Base-by-base conservation (phyloP, 1,284 basidiomycete genomes). In the Mixia osmundae region DNA sequence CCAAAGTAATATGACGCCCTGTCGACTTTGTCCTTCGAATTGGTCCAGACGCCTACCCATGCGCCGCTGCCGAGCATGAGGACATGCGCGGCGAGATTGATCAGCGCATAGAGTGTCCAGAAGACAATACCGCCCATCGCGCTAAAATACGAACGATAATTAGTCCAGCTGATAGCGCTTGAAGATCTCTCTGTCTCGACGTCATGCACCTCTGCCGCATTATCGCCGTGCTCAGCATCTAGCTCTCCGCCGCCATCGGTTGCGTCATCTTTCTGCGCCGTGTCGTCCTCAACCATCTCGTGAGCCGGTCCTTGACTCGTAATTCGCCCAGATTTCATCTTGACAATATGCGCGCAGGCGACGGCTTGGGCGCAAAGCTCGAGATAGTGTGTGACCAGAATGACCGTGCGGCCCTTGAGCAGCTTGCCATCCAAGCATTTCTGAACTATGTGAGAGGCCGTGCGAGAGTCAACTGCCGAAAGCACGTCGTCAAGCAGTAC, bases 321-420 rank as follows among this genome's bases (percentile, higher is more conserved):
- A 19, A 85, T 66, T n/a, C 70, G 68, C 11, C 83, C 76, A 47
- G 85, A 83, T 47, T 87, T 80, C 26, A 89, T 65, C 11, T 76
- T 71, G 23, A 24, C 43, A 42, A 82, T n/a, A n/a, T n/a, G n/a
- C n/a, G n/a, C 60, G 50, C 73, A 76, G 35, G 54, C 61, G 3
- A 76, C 75, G 18, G 69, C 74, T 1, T 71, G 65, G 2, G 66
- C 63, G 47, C 71, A 76, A 1, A 82, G 60, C 51, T 77, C 71
- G 14, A 79, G 71, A 20, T 87, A 79, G 51, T 89, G 83, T 10
- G 82, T 85, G 24, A 89, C 82, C 10, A 91, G 64, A 35, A 91
- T 67, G 39, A 83, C 57, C 0, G 85, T 89, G 23, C 83, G 66
- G 8, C 68, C 71, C 32, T 62, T 57, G 61, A 82, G 68, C 30